Evolutionary conservation across 1,284 basidiomycete genomes (phyloP).

Genomic region (Fistulina hepatica): DNA sequence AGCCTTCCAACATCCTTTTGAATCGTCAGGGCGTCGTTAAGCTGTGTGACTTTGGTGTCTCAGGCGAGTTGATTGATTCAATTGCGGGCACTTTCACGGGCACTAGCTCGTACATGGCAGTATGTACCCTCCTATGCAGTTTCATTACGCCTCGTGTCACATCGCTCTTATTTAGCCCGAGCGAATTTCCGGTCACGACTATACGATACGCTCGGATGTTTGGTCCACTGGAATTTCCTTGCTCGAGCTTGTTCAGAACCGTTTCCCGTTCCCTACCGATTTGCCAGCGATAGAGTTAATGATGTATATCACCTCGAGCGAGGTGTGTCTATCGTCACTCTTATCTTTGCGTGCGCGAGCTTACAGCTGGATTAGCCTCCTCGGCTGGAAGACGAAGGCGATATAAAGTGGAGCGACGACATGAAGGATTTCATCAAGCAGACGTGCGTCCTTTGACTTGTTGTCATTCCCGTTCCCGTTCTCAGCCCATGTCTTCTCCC

Average conservation of each 20-base stretch:
- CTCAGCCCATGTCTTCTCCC: slow-evolving; percentile 11
- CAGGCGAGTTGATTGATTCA: slow-evolving; percentile 87
- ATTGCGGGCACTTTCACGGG: slow-evolving; percentile 93
- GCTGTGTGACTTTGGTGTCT: slow-evolving; percentile 94
- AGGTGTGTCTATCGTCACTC: slow-evolving; percentile 34
- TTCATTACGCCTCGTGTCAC: slow-evolving; percentile 1
- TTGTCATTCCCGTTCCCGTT: slow-evolving; percentile 4
- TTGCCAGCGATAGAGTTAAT: slow-evolving; percentile 89
- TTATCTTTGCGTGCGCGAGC: slow-evolving; percentile 2
- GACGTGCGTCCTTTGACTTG: slow-evolving; percentile 49
- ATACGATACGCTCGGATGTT: slow-evolving; percentile 94
- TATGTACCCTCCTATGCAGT: slow-evolving; percentile 39
- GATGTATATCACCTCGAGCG: slow-evolving; percentile 79
- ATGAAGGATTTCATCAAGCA: slow-evolving; percentile 91
- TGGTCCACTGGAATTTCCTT: slow-evolving; percentile 95
- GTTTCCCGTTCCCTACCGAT: slow-evolving; percentile 92
- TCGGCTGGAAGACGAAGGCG: slow-evolving; percentile 63
- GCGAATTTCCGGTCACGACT: slow-evolving; percentile 80
- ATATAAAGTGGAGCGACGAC: slow-evolving; percentile 67
- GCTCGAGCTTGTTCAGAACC: slow-evolving; percentile 88
- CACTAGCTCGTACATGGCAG: slow-evolving; percentile 94
- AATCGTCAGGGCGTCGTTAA: slow-evolving; percentile 83
- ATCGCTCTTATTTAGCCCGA: slow-evolving; percentile 56
- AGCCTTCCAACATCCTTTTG: slow-evolving; percentile 91
- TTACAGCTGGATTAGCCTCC: slow-evolving; percentile 50